phyloP scores from a whole-genome alignment of 2,329 filamentous ascomycete species.

The Monilinia vaccinii-corymbosi region DNA sequence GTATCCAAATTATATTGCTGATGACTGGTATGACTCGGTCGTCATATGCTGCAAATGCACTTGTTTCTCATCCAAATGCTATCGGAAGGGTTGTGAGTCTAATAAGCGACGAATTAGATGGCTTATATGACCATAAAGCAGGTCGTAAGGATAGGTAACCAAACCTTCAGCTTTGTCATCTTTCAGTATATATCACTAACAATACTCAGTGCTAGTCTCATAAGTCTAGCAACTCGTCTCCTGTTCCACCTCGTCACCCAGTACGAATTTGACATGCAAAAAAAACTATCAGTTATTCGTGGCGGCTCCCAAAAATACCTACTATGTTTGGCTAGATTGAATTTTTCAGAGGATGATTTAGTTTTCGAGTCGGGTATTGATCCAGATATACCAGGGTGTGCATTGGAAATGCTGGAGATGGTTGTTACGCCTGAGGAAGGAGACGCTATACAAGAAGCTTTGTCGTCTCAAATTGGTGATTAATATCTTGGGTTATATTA shows the following conservation, averaged over 20 bases:
- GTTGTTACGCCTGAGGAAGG: conserved; percentile 73
- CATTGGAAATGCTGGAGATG: conserved; percentile 72
- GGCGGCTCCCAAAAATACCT: conserved; percentile 77
- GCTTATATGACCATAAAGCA: conserved; percentile 41
- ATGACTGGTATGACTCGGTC: conserved; percentile 52
- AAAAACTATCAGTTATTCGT: conserved; percentile 59
- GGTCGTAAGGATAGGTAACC: conserved; percentile 35
- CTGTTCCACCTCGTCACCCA: conserved; percentile 48
- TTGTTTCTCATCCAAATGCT: conserved; percentile 59
- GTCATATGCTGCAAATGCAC: conserved; percentile 52
- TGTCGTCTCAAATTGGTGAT: conserved; percentile 15
- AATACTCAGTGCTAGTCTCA: conserved; percentile 33
- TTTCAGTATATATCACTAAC: conserved; percentile 3
- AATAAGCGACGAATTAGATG: conserved; percentile 62
- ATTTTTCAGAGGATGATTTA: conserved; percentile 70
- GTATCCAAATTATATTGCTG: conserved; percentile 37
- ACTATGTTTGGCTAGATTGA: conserved; percentile 71
- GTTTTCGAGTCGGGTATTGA: conserved; percentile 71
- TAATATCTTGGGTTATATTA: neutral
- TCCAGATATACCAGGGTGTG: conserved; percentile 69
- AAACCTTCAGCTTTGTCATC: neutral
- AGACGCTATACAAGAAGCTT: conserved; percentile 38
- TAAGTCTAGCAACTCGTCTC: conserved; percentile 53
- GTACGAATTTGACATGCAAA: conserved; percentile 61
- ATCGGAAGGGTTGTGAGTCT: conserved; percentile 68